Conservation (phyloP, 176 grass and related monocot species). For the Triticum urartu region DNA sequence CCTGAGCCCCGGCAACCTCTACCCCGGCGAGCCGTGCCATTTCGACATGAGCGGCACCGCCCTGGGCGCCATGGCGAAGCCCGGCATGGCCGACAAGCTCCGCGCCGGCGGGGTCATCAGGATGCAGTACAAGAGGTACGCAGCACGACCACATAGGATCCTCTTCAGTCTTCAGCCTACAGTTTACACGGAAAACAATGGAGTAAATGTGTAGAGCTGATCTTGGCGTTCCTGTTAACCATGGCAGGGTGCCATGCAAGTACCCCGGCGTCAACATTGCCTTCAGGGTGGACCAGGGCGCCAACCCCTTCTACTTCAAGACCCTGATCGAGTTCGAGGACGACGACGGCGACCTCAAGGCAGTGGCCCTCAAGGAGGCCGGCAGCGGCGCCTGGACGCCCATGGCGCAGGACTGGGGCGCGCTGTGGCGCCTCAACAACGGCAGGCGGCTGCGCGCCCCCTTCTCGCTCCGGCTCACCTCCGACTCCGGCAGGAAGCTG, state of each 20-base stretch:
- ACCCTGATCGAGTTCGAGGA: slow-evolving; percentile 72
- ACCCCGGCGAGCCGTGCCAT: slow-evolving; percentile 33
- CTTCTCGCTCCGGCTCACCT: slow-evolving; percentile 64
- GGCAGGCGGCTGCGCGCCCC: slow-evolving; percentile 47
- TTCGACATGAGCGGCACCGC: slow-evolving; percentile 91
- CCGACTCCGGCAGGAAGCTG: slow-evolving; percentile 51
- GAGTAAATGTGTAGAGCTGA: neutral
- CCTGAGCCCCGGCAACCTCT: slow-evolving; percentile 48
- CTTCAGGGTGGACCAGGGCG: slow-evolving; percentile 60
- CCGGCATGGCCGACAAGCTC: slow-evolving; percentile 53
- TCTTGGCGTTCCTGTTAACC: neutral
- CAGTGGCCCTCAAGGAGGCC: slow-evolving; percentile 52
- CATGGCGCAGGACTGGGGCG: slow-evolving; percentile 71
- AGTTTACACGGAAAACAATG: neutral
- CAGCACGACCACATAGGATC: neutral
- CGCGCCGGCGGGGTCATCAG: slow-evolving; percentile 57
- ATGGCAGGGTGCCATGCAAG: slow-evolving; percentile 62
- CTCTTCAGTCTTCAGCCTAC: neutral
- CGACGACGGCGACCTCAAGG: slow-evolving; percentile 61
- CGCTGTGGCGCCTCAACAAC: slow-evolving; percentile 57
- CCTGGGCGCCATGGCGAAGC: slow-evolving; percentile 64
- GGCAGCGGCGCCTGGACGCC: slow-evolving; percentile 34
- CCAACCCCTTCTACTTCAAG: slow-evolving; percentile 68
- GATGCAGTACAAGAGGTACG: slow-evolving; percentile 62
- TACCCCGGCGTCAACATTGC: slow-evolving; percentile 50